Evolutionary conservation across 768 basidiomycete species (phyloP).

Genomic region (Tricholoma sp.): DNA sequence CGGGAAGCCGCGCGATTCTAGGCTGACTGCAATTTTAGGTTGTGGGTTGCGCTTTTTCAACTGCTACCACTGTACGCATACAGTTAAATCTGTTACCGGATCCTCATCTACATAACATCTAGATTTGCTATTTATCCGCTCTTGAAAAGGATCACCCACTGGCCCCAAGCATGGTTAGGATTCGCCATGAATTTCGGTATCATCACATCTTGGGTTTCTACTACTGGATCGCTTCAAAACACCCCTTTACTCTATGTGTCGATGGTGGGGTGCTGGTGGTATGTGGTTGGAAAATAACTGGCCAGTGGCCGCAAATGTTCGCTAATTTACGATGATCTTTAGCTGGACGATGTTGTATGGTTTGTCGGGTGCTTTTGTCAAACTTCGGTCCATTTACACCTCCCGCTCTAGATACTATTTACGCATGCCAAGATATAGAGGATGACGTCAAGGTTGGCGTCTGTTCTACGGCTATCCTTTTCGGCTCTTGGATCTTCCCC

Average conservation of each 20-base stretch:
- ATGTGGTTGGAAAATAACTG: slow-evolving; percentile 8
- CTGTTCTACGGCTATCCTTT: slow-evolving; percentile 71
- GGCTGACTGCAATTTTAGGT: slow-evolving; percentile 18
- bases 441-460: slow-evolving; percentile 74
- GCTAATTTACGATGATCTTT: background rate
- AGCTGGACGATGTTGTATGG: slow-evolving; percentile 51
- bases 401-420: slow-evolving; percentile 25
- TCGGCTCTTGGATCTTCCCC: slow-evolving; percentile 54
- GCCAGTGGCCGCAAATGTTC: background rate
- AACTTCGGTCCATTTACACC: background rate
- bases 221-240: slow-evolving; percentile 25
- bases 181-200: slow-evolving; percentile 55
- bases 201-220: slow-evolving; percentile 42
- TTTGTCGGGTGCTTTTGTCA: slow-evolving; percentile 10
- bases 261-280: slow-evolving; percentile 45
- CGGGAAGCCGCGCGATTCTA: background rate
- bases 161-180: slow-evolving; percentile 62
- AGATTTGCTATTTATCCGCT: slow-evolving; percentile 47
- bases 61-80: slow-evolving; percentile 38
- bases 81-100: background rate
- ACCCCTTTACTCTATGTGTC: slow-evolving; percentile 26
- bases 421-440: slow-evolving; percentile 73
- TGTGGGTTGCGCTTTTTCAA: slow-evolving; percentile 40
- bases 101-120: background rate
- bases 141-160: slow-evolving; percentile 51